Conservation (phyloP, 2,329 filamentous ascomycete genomes). For the Aspergillus niger region DNA sequence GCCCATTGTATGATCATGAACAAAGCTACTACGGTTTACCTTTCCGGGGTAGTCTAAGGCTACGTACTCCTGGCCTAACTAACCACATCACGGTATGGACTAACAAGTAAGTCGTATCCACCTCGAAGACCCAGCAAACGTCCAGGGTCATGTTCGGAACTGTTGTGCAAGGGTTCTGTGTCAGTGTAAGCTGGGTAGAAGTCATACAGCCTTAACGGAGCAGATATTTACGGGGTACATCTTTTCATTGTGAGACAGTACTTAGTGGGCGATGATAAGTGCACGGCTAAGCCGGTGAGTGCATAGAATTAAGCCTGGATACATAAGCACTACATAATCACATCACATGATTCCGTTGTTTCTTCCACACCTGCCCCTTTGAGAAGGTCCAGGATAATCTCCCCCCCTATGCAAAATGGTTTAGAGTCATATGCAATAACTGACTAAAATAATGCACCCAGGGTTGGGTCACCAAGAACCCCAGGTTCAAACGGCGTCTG, state of each 20-base stretch:
- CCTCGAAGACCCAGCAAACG: background rate
- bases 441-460: background rate
- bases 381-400: background rate
- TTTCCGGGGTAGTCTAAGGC: conserved; percentile 3
- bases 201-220: background rate
- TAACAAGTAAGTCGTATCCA: background rate
- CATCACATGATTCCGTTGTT: background rate
- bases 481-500: background rate
- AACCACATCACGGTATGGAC: conserved; percentile 1
- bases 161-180: background rate
- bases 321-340: background rate
- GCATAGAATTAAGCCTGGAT: background rate
- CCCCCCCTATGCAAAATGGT: background rate
- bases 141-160: background rate
- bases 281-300: background rate
- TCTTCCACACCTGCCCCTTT: background rate
- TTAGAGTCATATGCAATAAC: background rate
- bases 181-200: background rate
- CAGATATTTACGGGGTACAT: background rate
- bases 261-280: background rate
- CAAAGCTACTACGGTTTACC: background rate
- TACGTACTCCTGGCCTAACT: background rate
- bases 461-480: background rate
- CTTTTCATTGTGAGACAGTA: background rate
- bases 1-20: conserved; percentile 1